Percentiles rank a stretch among this genome's conserved stretches.
Conservation (phyloP, 83 land plant genomes). For the Picea abies region DNA sequence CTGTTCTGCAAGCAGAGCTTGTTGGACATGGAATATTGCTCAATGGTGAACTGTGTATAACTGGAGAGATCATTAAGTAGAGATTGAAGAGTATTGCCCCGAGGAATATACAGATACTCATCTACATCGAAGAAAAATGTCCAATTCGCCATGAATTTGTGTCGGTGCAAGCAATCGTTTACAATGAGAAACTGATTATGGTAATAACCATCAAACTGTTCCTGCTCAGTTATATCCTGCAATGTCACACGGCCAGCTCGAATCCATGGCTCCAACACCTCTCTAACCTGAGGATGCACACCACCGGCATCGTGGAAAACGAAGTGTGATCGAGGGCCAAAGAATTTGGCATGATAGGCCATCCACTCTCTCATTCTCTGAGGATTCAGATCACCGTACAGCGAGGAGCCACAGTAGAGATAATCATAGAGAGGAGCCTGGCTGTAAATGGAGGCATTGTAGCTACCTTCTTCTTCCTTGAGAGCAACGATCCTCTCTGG, state of each 20-base stretch:
- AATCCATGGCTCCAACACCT: constrained; percentile 68
- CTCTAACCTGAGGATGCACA: constrained; percentile 47
- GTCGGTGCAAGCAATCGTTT: constrained; percentile 88
- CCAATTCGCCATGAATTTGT: constrained; percentile 76
- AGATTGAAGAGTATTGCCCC: constrained; percentile 31
- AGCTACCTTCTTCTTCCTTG: constrained; percentile 41
- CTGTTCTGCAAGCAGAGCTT: constrained; percentile 51
- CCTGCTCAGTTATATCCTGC: constrained; percentile 77
- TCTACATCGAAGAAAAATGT: too few species aligned
- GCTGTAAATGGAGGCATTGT: constrained; percentile 29
- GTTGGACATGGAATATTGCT: constrained; percentile 81
- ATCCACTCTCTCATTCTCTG: constrained; percentile 68
- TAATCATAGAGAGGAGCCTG: constrained; percentile 64
- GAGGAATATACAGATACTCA: constrained; percentile 70
- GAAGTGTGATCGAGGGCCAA: constrained; percentile 64
- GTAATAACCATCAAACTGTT: constrained; percentile 87
- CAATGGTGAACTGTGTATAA: constrained; percentile 66
- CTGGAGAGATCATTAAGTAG: constrained; percentile 31
- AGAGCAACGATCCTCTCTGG: constrained; percentile 48
- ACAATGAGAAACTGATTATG: constrained; percentile 94
- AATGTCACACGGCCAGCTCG: constrained; percentile 67
- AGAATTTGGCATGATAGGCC: constrained; percentile 73
- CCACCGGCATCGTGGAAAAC: constrained; percentile 83
- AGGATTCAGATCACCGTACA: constrained; percentile 69
- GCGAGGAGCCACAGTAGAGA: constrained; percentile 74